Evolutionary conservation across 768 basidiomycete genomes (phyloP).

Genomic region (Kwoniella sp.): DNA sequence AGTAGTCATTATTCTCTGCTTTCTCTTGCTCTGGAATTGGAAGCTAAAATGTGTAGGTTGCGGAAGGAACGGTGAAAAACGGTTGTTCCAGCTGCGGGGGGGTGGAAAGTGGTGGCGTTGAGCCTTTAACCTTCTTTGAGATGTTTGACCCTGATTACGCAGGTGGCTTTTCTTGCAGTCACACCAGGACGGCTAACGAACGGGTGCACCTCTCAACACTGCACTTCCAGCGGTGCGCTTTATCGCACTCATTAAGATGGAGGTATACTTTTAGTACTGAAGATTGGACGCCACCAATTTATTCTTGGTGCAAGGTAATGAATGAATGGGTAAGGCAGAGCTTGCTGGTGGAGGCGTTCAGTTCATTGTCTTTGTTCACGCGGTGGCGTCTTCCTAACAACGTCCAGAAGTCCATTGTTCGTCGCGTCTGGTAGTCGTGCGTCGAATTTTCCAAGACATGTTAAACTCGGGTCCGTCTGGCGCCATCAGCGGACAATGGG

Average conservation of each 20-base stretch:
- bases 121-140: background rate
- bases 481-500: background rate
- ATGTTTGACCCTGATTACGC: slow-evolving; percentile 1
- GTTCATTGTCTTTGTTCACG: background rate
- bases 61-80: too few species aligned
- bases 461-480: background rate
- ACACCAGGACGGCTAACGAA: background rate
- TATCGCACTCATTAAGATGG: too few species aligned
- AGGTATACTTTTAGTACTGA: background rate
- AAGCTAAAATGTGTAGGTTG: too few species aligned
- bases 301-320: background rate
- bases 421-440: background rate
- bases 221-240: too few species aligned
- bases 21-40: too few species aligned
- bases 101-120: background rate
- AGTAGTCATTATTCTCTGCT: background rate
- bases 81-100: background rate
- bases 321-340: background rate
- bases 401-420: background rate
- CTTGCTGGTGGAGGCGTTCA: background rate
- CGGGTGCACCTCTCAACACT: background rate
- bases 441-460: background rate
- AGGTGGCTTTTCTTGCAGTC: background rate
- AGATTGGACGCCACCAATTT: background rate
- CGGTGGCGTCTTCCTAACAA: background rate